Conservation (phyloP, 768 basidiomycete genomes). For the Termitomyces sp. region DNA sequence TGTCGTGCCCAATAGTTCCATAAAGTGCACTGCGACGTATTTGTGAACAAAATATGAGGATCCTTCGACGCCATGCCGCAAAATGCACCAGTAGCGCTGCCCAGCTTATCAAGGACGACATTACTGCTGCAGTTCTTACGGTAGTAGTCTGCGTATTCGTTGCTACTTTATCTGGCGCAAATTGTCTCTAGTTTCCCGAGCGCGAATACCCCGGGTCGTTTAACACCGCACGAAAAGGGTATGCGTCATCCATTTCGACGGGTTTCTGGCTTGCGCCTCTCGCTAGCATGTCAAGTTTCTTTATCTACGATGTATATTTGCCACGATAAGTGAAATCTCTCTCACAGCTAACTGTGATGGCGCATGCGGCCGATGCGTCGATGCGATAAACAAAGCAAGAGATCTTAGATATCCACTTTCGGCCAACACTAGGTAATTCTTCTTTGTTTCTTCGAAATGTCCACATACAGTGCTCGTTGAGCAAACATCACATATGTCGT, state of each 20-base stretch:
- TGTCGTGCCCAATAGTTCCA: neutral
- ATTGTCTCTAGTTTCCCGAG: neutral
- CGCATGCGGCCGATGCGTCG: neutral
- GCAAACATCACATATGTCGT: neutral
- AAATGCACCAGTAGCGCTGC: neutral
- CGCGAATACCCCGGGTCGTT: neutral
- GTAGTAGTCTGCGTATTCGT: neutral
- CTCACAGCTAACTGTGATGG: neutral
- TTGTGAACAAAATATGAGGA: neutral
- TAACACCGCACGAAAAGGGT: neutral
- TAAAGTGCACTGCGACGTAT: neutral
- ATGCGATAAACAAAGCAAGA: neutral
- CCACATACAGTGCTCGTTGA: neutral
- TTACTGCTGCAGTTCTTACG: neutral
- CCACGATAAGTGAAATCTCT: no score
- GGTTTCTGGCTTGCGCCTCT: neutral
- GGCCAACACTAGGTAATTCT: neutral
- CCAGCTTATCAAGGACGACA: neutral
- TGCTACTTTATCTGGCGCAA: neutral
- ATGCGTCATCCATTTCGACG: neutral
- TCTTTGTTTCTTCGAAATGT: neutral
- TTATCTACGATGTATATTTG: neutral
- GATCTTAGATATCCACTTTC: no score
- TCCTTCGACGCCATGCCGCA: neutral
- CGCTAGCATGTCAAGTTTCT: neutral